Conservation (phyloP, 257 asterid genomes). For the Leptodermis oblonga region DNA sequence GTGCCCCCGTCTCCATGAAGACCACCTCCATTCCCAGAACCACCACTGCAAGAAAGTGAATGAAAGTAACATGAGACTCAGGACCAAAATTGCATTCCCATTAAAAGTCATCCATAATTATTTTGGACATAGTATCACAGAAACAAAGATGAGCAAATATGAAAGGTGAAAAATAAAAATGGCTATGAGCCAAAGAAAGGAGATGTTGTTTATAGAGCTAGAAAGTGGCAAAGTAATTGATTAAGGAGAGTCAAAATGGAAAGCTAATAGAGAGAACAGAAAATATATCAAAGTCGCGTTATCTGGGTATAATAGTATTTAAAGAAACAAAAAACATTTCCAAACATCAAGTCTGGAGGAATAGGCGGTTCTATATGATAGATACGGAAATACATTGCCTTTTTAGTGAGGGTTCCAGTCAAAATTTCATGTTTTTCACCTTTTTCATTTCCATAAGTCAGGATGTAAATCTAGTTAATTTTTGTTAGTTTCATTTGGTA, state of each 20-base stretch:
- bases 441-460: not conserved
- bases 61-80: slow-evolving; percentile 11
- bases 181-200: not conserved
- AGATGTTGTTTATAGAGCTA: not conserved
- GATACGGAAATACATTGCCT: not conserved
- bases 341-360: not conserved
- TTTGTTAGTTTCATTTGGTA: not conserved
- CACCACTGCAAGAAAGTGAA: slow-evolving; percentile 60
- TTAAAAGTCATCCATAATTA: not conserved
- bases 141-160: not conserved
- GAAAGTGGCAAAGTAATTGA: not conserved
- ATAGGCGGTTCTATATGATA: not conserved
- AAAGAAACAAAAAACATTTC: not conserved
- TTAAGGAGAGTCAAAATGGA: not conserved
- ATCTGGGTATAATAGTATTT: not conserved
- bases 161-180: not conserved
- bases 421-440: not conserved
- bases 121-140: not conserved
- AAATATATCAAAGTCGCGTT: not conserved
- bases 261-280: not conserved
- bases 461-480: not conserved
- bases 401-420: not conserved
- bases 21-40: slow-evolving; percentile 75
- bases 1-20: slow-evolving; percentile 79
- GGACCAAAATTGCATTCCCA: not conserved